Percentiles rank a stretch among this genome's conserved stretches.
Conservation (phyloP, 129 eudicot genomes). For the Flaveria robusta region DNA sequence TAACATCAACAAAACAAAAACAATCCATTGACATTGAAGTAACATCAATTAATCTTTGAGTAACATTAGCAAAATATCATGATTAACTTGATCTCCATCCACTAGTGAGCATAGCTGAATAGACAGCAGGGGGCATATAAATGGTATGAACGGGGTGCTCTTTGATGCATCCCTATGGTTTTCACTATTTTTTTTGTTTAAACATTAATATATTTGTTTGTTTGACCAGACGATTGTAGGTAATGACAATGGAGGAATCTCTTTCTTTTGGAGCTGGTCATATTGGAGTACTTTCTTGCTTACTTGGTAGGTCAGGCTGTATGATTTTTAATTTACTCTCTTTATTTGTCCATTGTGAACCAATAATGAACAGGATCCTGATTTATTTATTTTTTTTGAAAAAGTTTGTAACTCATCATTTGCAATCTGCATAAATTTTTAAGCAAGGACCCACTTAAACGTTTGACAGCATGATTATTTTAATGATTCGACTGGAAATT, state of each 20-base stretch:
- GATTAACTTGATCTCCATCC: not conserved
- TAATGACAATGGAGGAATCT: constrained; percentile 69
- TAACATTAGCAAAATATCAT: not conserved
- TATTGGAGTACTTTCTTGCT: constrained; percentile 96
- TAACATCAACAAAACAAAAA: too few species aligned
- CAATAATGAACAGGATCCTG: not conserved
- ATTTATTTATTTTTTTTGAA: not conserved
- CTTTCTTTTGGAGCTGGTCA: constrained; percentile 98
- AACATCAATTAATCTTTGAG: not conserved
- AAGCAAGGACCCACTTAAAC: constrained; percentile 12
- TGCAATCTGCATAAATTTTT: constrained; percentile 4
- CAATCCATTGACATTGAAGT: not conserved
- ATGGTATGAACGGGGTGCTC: not conserved
- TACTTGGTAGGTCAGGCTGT: constrained; percentile 68
- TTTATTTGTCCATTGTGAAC: not conserved
- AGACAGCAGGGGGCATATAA: not conserved
- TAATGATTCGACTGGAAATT: not conserved
- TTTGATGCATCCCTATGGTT: constrained; percentile 19
- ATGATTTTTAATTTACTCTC: not conserved
- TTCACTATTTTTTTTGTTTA: not conserved
- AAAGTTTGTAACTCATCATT: not conserved
- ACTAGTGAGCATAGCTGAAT: not conserved
- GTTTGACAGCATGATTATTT: constrained; percentile 5
- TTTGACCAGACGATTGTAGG: constrained; percentile 70
- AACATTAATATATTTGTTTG: constrained; percentile 20